These are phyloP conservation scores for Cenchrus americanus DNA, from an alignment of 176 grass and related monocot genomes.

Conservation along the genomic window DNA sequence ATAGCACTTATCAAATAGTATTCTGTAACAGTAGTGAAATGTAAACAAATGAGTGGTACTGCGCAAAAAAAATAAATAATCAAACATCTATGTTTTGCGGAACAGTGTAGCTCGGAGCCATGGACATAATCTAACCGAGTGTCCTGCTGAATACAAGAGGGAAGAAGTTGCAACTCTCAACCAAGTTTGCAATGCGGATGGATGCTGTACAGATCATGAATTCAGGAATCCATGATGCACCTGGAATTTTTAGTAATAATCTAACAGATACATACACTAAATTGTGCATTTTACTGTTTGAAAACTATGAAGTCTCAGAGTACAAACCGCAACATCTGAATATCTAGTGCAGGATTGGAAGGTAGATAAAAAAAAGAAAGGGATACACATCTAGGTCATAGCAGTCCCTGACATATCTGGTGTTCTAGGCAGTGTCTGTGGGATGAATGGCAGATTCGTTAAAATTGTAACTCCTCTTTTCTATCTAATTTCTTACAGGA, in stretches of 20 bases:
- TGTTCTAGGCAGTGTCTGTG: background rate
- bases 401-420: background rate
- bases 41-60: background rate
- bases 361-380: background rate
- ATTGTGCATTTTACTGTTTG: background rate
- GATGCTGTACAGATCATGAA: background rate
- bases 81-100: background rate
- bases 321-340: background rate
- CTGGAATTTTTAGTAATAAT: no score
- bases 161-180: background rate
- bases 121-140: background rate
- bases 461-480: background rate
- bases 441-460: slow-evolving; percentile 12
- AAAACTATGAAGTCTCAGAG: background rate
- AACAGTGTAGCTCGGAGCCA: background rate
- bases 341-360: background rate
- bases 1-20: background rate
- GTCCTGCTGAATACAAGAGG: background rate
- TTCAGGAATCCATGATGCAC: background rate
- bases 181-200: background rate
- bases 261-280: no score
- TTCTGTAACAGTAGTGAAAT: background rate
- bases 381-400: background rate
- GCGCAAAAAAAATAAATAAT: slow-evolving; percentile 9
- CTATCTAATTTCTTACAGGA: slow-evolving; percentile 8